phyloP scores from a whole-genome alignment of 805 yeast genomes.

The Schwanniomyces sp. region DNA sequence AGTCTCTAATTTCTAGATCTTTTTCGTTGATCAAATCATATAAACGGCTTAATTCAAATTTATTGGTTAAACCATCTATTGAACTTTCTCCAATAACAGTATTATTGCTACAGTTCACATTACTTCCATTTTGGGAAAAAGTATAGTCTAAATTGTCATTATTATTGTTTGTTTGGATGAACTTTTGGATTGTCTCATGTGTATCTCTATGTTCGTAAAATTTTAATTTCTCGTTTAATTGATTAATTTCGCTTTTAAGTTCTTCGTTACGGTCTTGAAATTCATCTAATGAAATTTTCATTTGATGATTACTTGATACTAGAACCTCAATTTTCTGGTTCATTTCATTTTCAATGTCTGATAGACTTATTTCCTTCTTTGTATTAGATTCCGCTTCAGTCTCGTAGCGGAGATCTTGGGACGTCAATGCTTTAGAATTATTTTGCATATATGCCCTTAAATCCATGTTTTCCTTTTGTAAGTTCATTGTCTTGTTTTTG shows the following conservation, averaged over 20 bases:
- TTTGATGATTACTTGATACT: not conserved
- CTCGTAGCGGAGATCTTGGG: not conserved
- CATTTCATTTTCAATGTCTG: not conserved
- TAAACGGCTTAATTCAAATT: conserved; percentile 5
- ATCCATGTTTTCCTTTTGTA: conserved; percentile 7
- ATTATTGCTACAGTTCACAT: not conserved
- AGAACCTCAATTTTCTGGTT: conserved; percentile 1
- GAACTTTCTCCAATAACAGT: not conserved
- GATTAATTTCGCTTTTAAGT: not conserved
- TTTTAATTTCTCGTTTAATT: not conserved
- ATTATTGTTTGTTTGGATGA: not conserved
- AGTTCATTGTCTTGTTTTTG: conserved; percentile 7
- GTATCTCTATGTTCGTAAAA: not conserved
- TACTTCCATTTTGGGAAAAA: not conserved
- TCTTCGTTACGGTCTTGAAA: not conserved
- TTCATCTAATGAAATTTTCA: not conserved
- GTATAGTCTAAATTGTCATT: not conserved
- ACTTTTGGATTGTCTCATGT: not conserved
- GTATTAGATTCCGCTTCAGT: not conserved
- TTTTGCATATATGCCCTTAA: conserved; percentile 6
- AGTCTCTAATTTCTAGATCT: not conserved
- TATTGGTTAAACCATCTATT: not conserved
- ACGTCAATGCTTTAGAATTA: conserved; percentile 1
- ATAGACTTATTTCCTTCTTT: not conserved
- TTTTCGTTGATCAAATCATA: not conserved